Evolutionary conservation across 1,284 basidiomycete genomes (phyloP).

Genomic region (Testicularia cyperi): DNA sequence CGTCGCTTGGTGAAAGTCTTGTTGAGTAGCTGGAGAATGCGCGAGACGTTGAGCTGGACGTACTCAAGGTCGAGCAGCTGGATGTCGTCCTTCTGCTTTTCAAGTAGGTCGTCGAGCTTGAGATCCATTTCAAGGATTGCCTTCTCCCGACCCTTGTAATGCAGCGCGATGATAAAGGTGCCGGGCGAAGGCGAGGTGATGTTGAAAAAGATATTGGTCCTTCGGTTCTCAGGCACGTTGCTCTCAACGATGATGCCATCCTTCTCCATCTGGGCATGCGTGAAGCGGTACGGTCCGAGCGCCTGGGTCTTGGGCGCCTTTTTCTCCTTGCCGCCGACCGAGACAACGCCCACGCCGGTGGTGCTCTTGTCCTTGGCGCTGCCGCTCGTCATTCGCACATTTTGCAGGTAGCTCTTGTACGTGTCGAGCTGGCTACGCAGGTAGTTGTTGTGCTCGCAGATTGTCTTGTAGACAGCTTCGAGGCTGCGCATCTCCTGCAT

Average conservation of each 20-base stretch:
- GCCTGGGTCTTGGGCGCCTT: constrained; percentile 81
- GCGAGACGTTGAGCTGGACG: constrained; percentile 93
- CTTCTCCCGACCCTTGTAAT: constrained; percentile 98
- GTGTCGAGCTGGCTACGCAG: constrained; percentile 93
- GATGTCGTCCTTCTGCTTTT: constrained; percentile 98
- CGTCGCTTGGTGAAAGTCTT: constrained; percentile 57
- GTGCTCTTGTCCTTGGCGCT: constrained; percentile 63
- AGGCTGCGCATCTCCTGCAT: constrained; percentile 85
- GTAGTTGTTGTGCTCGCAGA: constrained; percentile 98
- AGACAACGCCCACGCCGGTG: constrained; percentile 89
- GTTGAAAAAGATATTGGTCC: constrained; percentile 97
- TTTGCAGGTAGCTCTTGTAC: constrained; percentile 98
- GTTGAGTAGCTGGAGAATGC: constrained; percentile 75
- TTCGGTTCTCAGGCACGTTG: constrained; percentile 90
- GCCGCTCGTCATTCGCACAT: constrained; percentile 77
- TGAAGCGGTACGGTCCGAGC: constrained; percentile 93
- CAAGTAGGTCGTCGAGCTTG: constrained; percentile 96
- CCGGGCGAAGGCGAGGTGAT: constrained; percentile 95
- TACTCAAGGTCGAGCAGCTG: constrained; percentile 93
- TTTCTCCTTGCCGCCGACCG: constrained; percentile 95
- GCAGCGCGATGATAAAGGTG: constrained; percentile 96
- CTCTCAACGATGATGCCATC: constrained; percentile 99
- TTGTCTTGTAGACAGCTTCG: constrained; percentile 96
- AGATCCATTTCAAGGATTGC: constrained; percentile 99
- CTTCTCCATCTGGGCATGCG: constrained; percentile 96